Evolutionary conservation across 441 rosid species (phyloP), one percentile per base, ranked within the genome.

Genomic region (Eugenia klotzschiana): DNA sequence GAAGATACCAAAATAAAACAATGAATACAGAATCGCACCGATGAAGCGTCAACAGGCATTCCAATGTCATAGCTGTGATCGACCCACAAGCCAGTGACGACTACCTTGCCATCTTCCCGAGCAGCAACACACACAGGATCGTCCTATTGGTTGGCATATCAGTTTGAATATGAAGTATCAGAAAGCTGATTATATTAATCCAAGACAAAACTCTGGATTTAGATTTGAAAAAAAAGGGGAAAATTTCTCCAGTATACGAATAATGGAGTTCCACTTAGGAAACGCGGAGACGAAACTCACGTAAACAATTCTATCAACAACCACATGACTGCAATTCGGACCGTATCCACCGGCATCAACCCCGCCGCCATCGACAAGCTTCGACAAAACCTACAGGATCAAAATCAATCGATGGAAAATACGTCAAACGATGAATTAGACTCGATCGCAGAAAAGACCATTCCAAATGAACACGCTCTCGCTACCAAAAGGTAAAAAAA

Each of bases 1-100:
- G 25, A 41, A 20, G 18, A 79, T 53, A 56, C 7, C 26, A 9
- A 52, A 89, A 41, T 1, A 84, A 41, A 72, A 55, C 26, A 41
- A 41, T 33, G 51, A 56, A 54, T 50, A 51, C 57, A 80, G 33
- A 84, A 87, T 87, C 96, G 85, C 83, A 95, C 99, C 69, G 95
- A 93, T 82, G 92, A 85, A 4, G 93, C 86, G 87, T 97, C 96
- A 37, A 90, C 89, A 26, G 91, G 90, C 91, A 91, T 84, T 87
- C 98, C 98, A 82, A 85, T 77, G 81, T 94, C 98, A 82, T 87
- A 89, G 87, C 97, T 88, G 85, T 94, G 98, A 87, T 95, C 92
- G 80, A 94, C 98, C 98, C 98, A 95, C 82, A 94, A 87, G 14
- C 90, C 90, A 1, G 94, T 92, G 53, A 94, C 94, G 80, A 95